Base-by-base conservation (phyloP, 1,139 yeast genomes). In the Spathaspora sp. region DNA sequence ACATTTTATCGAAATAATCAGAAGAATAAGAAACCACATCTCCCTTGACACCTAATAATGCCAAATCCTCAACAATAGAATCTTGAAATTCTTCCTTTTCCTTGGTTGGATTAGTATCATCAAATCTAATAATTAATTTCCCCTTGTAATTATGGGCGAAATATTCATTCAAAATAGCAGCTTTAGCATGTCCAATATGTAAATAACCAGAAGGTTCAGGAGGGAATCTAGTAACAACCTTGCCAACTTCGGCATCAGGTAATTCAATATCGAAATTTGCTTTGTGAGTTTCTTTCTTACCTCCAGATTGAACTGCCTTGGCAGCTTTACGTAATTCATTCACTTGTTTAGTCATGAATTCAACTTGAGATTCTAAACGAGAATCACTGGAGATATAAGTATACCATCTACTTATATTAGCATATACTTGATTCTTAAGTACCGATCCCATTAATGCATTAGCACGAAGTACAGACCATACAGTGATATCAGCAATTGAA, bases 201-300 rank as follows among this genome's bases (percentile, higher is more conserved):
- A 93, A 79, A 70, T 89, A 91, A 75, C 98, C 98, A 72, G 95
- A 87, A 44, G 85, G 84, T 62, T 80, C 85, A 53, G 95, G 95
- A 56, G 98, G 98, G 83, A 93, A 93, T 74, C 99, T 87, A 46
- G 98, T 93, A 47, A 93, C 98, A 48, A 93, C 98, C 68, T 90
- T 76, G 53, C 99, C 99, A 53, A 86, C 83, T 60, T 80, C 82
- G 49, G 98, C 99, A 62, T 84, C 95, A 49, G 88, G 87, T 55
- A 93, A 81, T 59, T 89, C 95, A 61, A 93, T 93, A 65, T 90
- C 97, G 58, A 86, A 93, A 66, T 86, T 90, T 50, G 98, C 98
- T 70, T 86, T 86, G 75, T 86, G 93, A 31, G 81, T 70, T 65
- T 84, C 90, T 68, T 86, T 86, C 69, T 84, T 85, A 52, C 86